These are phyloP conservation scores for Debaryomyces udenii DNA, from an alignment of 1,139 yeast species.

Conservation along the genomic window DNA sequence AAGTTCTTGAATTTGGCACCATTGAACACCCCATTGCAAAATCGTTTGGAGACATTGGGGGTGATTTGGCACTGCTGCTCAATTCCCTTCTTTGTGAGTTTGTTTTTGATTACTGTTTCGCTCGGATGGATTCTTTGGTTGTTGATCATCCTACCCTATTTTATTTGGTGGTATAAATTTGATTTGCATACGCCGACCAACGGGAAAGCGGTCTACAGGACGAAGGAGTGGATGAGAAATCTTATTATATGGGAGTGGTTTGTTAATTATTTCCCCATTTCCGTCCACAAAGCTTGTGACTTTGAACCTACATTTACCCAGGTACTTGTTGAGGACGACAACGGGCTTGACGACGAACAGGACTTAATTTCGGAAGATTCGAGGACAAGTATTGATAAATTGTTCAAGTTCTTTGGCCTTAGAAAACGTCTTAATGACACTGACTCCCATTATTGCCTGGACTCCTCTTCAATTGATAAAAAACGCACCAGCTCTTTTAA, in stretches of 20 bases:
- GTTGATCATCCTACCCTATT: slow-evolving; percentile 52
- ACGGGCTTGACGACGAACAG: slow-evolving; percentile 43
- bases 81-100: slow-evolving; percentile 59
- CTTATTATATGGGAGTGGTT: slow-evolving; percentile 72
- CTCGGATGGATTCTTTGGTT: slow-evolving; percentile 78
- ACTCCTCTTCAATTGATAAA: background rate
- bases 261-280: slow-evolving; percentile 78
- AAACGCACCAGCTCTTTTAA: slow-evolving; percentile 12
- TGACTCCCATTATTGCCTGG: slow-evolving; percentile 19
- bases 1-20: slow-evolving; percentile 49
- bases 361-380: slow-evolving; percentile 46
- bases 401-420: slow-evolving; percentile 43
- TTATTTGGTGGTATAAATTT: slow-evolving; percentile 61
- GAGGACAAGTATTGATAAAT: slow-evolving; percentile 38
- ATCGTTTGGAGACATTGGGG: slow-evolving; percentile 70
- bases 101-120: slow-evolving; percentile 57
- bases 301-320: slow-evolving; percentile 73
- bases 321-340: slow-evolving; percentile 27
- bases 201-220: slow-evolving; percentile 65
- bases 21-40: slow-evolving; percentile 53
- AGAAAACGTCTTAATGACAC: slow-evolving; percentile 41
- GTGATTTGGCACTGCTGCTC: slow-evolving; percentile 78
- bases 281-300: slow-evolving; percentile 69
- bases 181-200: slow-evolving; percentile 69
- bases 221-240: slow-evolving; percentile 60